Base-by-base conservation (phyloP, 2,329 filamentous ascomycete species). In the Lecanicillium sp. region DNA sequence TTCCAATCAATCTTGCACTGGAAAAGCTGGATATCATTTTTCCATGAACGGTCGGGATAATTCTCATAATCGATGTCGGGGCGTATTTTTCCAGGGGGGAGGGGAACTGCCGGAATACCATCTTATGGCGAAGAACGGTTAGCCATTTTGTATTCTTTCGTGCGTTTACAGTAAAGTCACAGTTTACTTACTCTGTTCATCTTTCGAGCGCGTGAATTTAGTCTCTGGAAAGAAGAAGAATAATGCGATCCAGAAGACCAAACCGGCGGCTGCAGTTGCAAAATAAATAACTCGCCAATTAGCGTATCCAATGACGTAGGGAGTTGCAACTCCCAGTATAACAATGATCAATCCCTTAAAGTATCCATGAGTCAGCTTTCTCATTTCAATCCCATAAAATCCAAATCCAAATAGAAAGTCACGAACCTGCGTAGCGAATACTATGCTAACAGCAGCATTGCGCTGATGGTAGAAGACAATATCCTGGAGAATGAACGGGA, bases 381-480 rank as follows among this genome's bases (percentile, higher is more conserved):
- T n/a, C n/a, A n/a, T 14, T 32, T 27, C 14, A 36, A 27, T 14
- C 5, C 2, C 7, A 16, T 18, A 15, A 29, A 14, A 17, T 4
- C 16, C 5, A 22, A 6, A n/a, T 18, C n/a, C 6, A 6, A 14
- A 14, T 14, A n/a, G 6, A 31, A 4, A 9, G 13, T 16, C 12
- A 11, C 43, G 35, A 22, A 48, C 40, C 33, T 50, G 49, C 13
- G 50, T 53, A 2, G 52, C 47, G 28, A 56, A 46, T 15, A 61
- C 47, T 5, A 51, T 46, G 9, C 58, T 53, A 29, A 61, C 52
- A 9, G 53, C 59, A 37, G 48, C 48, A 43, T 57, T 59, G 4
- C 60, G 52, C 49, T 64, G 51, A 38, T 64, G 60, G 14, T 62
- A 52, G 22, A 63, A 63, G 31, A 60, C 54, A 29, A 63, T 52